phyloP scores from a whole-genome alignment of 179 eudicot genomes.

The Spinacia oleracea region DNA sequence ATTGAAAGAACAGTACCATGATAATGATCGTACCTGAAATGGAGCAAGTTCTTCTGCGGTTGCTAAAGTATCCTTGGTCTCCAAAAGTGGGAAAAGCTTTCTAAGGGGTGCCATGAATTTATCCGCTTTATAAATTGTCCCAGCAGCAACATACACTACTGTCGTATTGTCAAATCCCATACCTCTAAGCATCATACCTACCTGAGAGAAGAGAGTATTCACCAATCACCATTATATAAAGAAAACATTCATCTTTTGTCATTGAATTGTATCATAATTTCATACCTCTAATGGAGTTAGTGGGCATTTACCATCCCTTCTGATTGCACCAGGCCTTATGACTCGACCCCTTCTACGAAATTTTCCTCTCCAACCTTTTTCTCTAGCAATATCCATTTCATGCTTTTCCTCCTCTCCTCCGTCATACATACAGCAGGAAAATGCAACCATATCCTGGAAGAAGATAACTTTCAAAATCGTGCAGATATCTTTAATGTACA shows the following conservation, averaged over 20 bases:
- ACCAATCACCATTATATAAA: not conserved
- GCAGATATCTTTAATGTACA: constrained; percentile 3
- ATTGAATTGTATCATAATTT: constrained; percentile 26
- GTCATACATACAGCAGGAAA: constrained; percentile 96
- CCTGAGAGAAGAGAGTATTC: constrained; percentile 40
- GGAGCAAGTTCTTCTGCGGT: constrained; percentile 89
- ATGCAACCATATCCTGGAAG: constrained; percentile 97
- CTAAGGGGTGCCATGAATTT: constrained; percentile 89
- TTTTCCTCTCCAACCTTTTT: constrained; percentile 98
- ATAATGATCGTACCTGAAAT: constrained; percentile 55
- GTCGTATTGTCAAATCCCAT: constrained; percentile 98
- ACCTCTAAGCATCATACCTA: constrained; percentile 98
- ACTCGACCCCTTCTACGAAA: constrained; percentile 82
- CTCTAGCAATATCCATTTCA: constrained; percentile 97
- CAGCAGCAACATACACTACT: constrained; percentile 85
- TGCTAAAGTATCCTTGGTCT: constrained; percentile 82
- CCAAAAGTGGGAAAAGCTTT: constrained; percentile 77
- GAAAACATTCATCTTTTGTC: not conserved
- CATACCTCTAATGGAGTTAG: constrained; percentile 95
- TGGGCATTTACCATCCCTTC: constrained; percentile 97
- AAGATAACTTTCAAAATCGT: constrained; percentile 20
- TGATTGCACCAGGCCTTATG: constrained; percentile 86
- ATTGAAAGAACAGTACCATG: constrained; percentile 1
- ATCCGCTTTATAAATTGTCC: constrained; percentile 85
- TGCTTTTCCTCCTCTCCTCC: constrained; percentile 89